Evolutionary conservation across 2,329 filamentous ascomycete species (phyloP), one percentile per base, ranked within the genome.

Genomic region (Penicillium sp.): DNA sequence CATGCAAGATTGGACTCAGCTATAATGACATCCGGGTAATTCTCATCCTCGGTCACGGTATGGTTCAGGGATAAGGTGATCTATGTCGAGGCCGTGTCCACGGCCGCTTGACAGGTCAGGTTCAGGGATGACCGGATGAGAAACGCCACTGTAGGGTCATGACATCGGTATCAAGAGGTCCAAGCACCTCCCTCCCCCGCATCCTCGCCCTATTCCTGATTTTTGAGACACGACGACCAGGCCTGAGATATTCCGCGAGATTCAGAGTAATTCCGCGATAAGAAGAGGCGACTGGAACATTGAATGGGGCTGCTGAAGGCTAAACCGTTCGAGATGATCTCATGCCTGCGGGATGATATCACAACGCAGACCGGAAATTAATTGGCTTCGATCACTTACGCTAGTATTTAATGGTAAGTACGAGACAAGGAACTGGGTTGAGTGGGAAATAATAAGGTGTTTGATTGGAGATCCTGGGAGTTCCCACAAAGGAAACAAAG

Each of bases 341-440:
- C 57, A 57, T 60, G 47, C 39, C 48, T 54, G 56, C 44, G 52
- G 39, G 38, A 49, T 60, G 58, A 58, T 59, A 58, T 63, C 60
- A 60, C 47, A 42, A 36, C 41, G 31, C 42, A 53, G 49, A 26
- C 34, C 45, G 48, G 38, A 31, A 51, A 23, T 26, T 23, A 50
- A 41, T 24, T 50, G 9, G 12, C 9, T 5, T 49, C 42, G 33
- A 36, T 16, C 29, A 4, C 34, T 51, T 53, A 51, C 46, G 21
- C 18, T 13, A 47, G 34, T 41, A 50, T 47, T 48, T n/a, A n/a
- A n/a, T n/a, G n/a, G n/a, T n/a, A n/a, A n/a, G 41, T 39, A 47
- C 39, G 34, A 47, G 24, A 29, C 10, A 21, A 29, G 28, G 28
- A 29, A 29, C 28, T 29, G 24, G 24, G 8, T 29, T 6, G 15